Conservation (phyloP, 2,329 filamentous ascomycete species). For the Alternaria ethzedia region DNA sequence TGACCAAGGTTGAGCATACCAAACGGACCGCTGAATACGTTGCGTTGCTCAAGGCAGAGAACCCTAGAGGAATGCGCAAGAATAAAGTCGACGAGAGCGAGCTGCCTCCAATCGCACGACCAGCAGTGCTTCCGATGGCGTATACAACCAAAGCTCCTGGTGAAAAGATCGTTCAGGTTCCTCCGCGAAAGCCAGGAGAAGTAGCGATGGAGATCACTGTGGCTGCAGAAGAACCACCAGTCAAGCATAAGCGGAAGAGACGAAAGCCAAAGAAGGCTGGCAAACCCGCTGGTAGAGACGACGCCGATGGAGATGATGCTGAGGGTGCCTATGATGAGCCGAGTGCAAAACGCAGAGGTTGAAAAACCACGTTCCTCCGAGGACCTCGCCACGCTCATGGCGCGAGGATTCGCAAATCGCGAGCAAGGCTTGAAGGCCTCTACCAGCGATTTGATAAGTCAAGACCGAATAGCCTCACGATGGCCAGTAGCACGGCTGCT, state of each 20-base stretch:
- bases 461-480: neutral
- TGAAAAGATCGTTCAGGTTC: neutral
- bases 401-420: neutral
- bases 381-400: neutral
- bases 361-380: neutral
- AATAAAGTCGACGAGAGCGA: conserved; percentile 1
- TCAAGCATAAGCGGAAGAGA: conserved; percentile 33
- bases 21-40: conserved; percentile 41
- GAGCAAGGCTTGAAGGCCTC: neutral
- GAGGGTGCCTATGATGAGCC: conserved; percentile 14
- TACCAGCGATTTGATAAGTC: no score
- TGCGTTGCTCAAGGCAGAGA: conserved; percentile 30
- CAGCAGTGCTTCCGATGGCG: conserved; percentile 22
- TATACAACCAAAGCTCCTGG: neutral
- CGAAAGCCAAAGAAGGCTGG: conserved; percentile 20
- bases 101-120: conserved; percentile 27
- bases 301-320: conserved; percentile 8
- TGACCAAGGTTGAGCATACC: conserved; percentile 45
- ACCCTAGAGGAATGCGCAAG: conserved; percentile 26
- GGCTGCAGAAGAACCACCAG: conserved; percentile 8
- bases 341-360: conserved; percentile 26
- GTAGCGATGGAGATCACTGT: neutral
- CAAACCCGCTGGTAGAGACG: conserved; percentile 1
- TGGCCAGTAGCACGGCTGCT: neutral
- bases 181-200: neutral